Conservation (phyloP, 2,329 filamentous ascomycete genomes). For the Sclerotinia nivalis region DNA sequence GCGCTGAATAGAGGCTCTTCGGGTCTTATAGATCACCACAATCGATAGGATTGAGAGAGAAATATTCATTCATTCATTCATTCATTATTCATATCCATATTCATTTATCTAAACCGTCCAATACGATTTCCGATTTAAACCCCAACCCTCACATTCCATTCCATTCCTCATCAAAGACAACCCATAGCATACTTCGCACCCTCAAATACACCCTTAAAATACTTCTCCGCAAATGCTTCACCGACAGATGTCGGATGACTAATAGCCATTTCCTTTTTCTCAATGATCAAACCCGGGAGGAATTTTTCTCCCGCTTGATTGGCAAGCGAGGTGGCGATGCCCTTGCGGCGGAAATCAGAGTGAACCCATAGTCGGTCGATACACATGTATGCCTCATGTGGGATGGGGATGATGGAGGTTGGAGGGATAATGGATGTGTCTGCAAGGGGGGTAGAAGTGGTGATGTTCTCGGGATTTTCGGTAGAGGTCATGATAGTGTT, state of each 20-base stretch:
- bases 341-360: constrained; percentile 54
- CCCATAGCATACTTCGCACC: not conserved
- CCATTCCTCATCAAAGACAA: not conserved
- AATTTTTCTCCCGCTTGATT: constrained; percentile 56
- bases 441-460: not conserved
- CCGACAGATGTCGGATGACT: constrained; percentile 67
- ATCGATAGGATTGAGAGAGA: too few relatives aligned
- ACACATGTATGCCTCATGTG: constrained; percentile 14
- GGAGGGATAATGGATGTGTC: not conserved
- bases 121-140: too few relatives aligned
- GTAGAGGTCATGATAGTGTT: not conserved
- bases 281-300: constrained; percentile 55
- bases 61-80: too few relatives aligned
- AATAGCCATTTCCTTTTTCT: constrained; percentile 59
- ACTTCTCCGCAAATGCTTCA: constrained; percentile 52
- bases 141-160: not conserved
- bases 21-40: too few relatives aligned
- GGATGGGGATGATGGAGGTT: not conserved
- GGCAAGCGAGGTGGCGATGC: constrained; percentile 58
- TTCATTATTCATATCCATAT: too few relatives aligned
- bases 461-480: not conserved
- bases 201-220: constrained; percentile 41
- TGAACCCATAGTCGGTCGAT: constrained; percentile 68
- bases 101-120: too few relatives aligned
- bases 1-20: too few relatives aligned